A percentile compares a stretch with the other conserved stretches of the same genome.
These are phyloP conservation scores for Skeletonema costatum DNA, from an alignment of 108 stramenopile species.

Conservation along the genomic window DNA sequence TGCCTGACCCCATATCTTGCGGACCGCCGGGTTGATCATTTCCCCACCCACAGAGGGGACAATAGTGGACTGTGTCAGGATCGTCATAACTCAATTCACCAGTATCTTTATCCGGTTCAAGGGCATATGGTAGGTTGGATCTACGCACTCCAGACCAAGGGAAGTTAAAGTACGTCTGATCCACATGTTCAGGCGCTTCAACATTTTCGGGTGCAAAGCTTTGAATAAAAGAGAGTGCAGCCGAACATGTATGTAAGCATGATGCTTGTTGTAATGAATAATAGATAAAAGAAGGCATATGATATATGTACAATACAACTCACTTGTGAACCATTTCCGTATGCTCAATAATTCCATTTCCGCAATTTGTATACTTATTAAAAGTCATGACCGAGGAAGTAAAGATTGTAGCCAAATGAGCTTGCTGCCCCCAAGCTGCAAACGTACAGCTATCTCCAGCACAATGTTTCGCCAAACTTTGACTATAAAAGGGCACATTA, in stretches of 20 bases:
- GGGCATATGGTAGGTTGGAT: conserved; percentile 8
- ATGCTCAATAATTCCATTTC: conserved; percentile 27
- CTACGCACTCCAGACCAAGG: conserved; percentile 21
- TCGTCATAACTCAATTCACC: neutral
- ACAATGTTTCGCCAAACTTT: conserved; percentile 13
- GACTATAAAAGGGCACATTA: conserved; percentile 3
- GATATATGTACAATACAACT: conserved; percentile 1
- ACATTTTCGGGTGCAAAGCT: neutral
- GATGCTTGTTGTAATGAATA: too few relatives aligned
- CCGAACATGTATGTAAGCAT: neutral
- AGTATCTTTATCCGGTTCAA: conserved; percentile 11
- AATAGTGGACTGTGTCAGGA: conserved; percentile 8
- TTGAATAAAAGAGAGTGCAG: neutral
- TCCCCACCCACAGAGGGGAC: conserved; percentile 1
- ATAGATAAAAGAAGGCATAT: neutral
- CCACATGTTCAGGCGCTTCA: neutral
- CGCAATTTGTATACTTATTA: conserved; percentile 33
- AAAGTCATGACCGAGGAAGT: conserved; percentile 16
- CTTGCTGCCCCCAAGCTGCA: conserved; percentile 24
- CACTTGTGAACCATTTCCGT: conserved; percentile 30
- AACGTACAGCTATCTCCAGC: conserved; percentile 9
- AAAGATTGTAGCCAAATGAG: conserved; percentile 15
- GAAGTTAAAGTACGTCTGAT: conserved; percentile 12
- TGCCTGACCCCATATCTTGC: neutral
- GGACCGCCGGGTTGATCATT: neutral